These are phyloP conservation scores for Hanseniaspora sp. DNA, from an alignment of 1,139 yeast genomes.

Conservation along the genomic window DNA sequence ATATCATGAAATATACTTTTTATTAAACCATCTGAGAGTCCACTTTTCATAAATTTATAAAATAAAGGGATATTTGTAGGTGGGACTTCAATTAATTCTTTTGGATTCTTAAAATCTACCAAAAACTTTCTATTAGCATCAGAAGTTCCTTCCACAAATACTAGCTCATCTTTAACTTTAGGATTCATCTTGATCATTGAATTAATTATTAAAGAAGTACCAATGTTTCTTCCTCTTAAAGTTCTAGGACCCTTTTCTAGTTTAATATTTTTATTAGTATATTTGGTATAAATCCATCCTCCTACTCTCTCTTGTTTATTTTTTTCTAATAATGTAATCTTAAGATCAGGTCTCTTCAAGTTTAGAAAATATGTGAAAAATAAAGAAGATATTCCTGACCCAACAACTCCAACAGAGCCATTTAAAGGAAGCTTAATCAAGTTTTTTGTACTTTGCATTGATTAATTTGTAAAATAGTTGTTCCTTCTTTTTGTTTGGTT, in stretches of 20 bases:
- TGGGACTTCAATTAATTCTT: constrained; percentile 44
- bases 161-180: constrained; percentile 33
- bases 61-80: constrained; percentile 34
- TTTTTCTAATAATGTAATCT: constrained; percentile 50
- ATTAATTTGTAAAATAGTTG: neutral
- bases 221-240: constrained; percentile 56
- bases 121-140: constrained; percentile 54
- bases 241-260: constrained; percentile 72
- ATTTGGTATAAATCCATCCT: constrained; percentile 63
- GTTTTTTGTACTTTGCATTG: constrained; percentile 12
- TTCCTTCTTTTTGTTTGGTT: neutral
- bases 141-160: constrained; percentile 40
- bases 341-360: constrained; percentile 59
- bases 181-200: constrained; percentile 38
- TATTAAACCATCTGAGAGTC: constrained; percentile 36
- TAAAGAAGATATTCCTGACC: constrained; percentile 83
- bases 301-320: constrained; percentile 40
- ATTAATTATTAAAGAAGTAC: constrained; percentile 52
- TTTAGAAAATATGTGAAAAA: constrained; percentile 64
- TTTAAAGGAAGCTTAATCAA: constrained; percentile 22
- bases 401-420: constrained; percentile 55
- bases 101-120: constrained; percentile 31
- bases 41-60: constrained; percentile 36
- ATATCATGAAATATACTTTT: constrained; percentile 33
- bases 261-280: constrained; percentile 24